These are phyloP conservation scores for Cyberlindnera sargentensis DNA, from an alignment of 805 yeast species.

Conservation along the genomic window DNA sequence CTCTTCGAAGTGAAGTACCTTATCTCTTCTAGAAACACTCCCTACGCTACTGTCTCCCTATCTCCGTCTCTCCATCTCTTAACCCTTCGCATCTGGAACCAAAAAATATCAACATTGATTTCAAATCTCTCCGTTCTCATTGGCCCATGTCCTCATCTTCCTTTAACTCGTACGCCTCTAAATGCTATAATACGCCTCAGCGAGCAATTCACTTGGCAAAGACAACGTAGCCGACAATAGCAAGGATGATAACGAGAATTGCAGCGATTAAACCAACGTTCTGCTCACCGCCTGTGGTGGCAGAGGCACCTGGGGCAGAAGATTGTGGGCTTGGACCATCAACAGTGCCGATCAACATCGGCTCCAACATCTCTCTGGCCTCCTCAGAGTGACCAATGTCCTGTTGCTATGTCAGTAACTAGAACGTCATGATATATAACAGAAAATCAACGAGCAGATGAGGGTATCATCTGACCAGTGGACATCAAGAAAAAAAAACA, in stretches of 20 bases:
- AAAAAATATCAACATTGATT: neutral
- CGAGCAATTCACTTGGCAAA: constrained; percentile 3
- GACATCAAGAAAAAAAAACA: constrained; percentile 8
- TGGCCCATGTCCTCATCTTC: neutral
- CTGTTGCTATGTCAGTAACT: constrained; percentile 20
- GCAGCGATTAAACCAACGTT: constrained; percentile 20
- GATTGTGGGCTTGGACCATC: constrained; percentile 47
- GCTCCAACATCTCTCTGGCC: constrained; percentile 71
- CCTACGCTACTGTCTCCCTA: too few relatives aligned
- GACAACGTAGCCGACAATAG: constrained; percentile 17
- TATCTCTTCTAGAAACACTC: too few relatives aligned
- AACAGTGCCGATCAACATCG: constrained; percentile 68
- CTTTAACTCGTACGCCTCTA: too few relatives aligned
- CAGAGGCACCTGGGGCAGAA: constrained; percentile 13
- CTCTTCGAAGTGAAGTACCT: too few relatives aligned
- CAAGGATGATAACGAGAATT: constrained; percentile 13
- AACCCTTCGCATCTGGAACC: too few relatives aligned
- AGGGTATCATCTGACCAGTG: neutral
- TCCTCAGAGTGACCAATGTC: constrained; percentile 98
- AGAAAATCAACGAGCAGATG: too few relatives aligned
- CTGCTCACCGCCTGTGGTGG: constrained; percentile 23
- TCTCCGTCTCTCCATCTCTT: too few relatives aligned
- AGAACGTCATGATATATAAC: too few relatives aligned
- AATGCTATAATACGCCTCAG: too few relatives aligned
- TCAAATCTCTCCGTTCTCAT: neutral